These are phyloP conservation scores for Gentiana straminea DNA, from an alignment of 257 asterid genomes.

Conservation along the genomic window DNA sequence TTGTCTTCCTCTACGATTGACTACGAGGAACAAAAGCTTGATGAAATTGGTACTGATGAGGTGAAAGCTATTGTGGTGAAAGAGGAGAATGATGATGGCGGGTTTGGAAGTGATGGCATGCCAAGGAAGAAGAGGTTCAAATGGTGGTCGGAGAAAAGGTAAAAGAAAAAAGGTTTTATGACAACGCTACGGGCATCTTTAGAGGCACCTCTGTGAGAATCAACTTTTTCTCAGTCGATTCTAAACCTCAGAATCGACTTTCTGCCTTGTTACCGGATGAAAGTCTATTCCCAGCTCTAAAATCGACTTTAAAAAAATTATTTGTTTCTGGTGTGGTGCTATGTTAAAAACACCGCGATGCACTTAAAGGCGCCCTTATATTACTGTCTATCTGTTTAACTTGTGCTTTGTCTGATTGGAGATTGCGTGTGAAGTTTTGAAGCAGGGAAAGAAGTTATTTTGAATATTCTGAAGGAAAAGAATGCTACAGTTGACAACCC, in stretches of 20 bases:
- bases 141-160: slow-evolving; percentile 24
- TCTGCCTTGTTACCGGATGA: too few relatives aligned
- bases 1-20: slow-evolving; percentile 4
- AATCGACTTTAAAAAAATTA: too few relatives aligned
- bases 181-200: too few relatives aligned
- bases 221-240: too few relatives aligned
- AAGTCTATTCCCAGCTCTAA: too few relatives aligned
- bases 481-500: slow-evolving; percentile 14
- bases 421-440: slow-evolving; percentile 13
- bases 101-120: not conserved
- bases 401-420: slow-evolving; percentile 2
- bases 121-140: slow-evolving; percentile 13
- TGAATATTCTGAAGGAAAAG: slow-evolving; percentile 18
- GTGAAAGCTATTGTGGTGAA: slow-evolving; percentile 7
- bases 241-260: too few relatives aligned
- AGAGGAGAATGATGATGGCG: slow-evolving; percentile 16
- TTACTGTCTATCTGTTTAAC: too few relatives aligned
- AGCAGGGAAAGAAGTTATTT: slow-evolving; percentile 14
- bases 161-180: not conserved
- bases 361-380: too few relatives aligned
- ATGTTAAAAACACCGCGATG: too few relatives aligned
- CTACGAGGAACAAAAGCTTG: slow-evolving; percentile 9
- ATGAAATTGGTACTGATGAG: slow-evolving; percentile 8
- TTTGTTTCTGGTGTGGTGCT: too few relatives aligned
- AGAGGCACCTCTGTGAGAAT: too few relatives aligned